These are phyloP conservation scores for Diplodia sapinea DNA, from an alignment of 2,329 filamentous ascomycete genomes.

Conservation along the genomic window DNA sequence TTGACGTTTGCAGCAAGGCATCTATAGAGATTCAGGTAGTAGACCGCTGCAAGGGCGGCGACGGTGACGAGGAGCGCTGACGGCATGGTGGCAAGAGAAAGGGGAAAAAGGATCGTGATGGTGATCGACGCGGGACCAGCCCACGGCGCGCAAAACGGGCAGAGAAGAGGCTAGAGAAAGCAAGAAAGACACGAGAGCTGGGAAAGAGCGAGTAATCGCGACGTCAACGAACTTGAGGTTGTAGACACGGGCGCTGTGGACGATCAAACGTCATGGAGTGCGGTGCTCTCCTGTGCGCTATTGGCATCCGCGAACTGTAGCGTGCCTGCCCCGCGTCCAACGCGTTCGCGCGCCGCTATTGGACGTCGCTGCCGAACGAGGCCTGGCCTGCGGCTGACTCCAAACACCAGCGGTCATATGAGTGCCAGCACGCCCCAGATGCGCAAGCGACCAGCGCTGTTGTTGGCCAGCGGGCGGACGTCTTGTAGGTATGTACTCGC, in stretches of 20 bases:
- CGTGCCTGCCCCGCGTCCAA: neutral
- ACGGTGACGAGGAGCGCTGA: conserved; percentile 39
- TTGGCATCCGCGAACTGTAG: neutral
- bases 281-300: neutral
- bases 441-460: neutral
- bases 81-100: conserved; percentile 35
- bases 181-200: neutral
- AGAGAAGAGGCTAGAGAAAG: neutral
- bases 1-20: conserved; percentile 50
- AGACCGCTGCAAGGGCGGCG: conserved; percentile 43
- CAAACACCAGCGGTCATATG: conserved; percentile 20
- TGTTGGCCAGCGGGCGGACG: no score
- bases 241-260: neutral
- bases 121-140: conserved; percentile 17
- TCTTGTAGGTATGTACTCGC: neutral
- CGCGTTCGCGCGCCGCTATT: conserved; percentile 12
- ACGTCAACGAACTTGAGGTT: conserved; percentile 5
- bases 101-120: neutral
- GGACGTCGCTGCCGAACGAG: conserved; percentile 1
- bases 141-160: neutral
- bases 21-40: conserved; percentile 44
- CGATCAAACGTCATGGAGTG: conserved; percentile 5
- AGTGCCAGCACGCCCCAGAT: neutral
- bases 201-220: conserved; percentile 4
- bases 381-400: conserved; percentile 9